phyloP scores from a whole-genome alignment of 306 rosid species.

The Luffa aegyptiaca region DNA sequence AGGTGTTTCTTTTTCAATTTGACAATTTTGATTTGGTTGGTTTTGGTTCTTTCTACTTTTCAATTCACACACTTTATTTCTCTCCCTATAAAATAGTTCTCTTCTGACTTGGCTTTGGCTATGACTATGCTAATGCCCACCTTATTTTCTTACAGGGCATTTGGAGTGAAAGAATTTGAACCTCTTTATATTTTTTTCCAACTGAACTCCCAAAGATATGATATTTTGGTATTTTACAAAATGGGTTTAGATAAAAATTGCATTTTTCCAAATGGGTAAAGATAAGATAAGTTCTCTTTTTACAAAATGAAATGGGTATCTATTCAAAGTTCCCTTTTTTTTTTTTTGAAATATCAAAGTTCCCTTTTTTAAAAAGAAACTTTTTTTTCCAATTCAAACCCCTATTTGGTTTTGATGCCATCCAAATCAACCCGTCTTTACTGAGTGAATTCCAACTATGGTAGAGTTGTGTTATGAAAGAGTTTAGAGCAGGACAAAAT shows the following conservation, averaged over 20 bases:
- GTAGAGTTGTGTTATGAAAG: neutral
- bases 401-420: neutral
- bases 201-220: neutral
- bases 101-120: neutral
- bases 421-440: neutral
- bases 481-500: neutral
- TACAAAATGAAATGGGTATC: neutral
- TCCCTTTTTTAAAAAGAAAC: neutral
- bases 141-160: no score
- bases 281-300: neutral
- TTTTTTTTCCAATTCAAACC: neutral
- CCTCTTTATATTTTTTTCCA: no score
- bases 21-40: neutral
- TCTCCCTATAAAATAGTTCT: neutral
- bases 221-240: neutral
- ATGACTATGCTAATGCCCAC: no score
- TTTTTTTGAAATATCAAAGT: neutral
- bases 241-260: neutral
- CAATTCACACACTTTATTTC: neutral
- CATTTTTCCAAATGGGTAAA: neutral
- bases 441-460: neutral
- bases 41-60: neutral
- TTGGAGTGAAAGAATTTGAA: no score
- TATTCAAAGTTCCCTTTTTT: neutral
- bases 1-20: neutral